Conservation (phyloP, 176 grass and related monocot species). For the Pontederia paniculata region DNA sequence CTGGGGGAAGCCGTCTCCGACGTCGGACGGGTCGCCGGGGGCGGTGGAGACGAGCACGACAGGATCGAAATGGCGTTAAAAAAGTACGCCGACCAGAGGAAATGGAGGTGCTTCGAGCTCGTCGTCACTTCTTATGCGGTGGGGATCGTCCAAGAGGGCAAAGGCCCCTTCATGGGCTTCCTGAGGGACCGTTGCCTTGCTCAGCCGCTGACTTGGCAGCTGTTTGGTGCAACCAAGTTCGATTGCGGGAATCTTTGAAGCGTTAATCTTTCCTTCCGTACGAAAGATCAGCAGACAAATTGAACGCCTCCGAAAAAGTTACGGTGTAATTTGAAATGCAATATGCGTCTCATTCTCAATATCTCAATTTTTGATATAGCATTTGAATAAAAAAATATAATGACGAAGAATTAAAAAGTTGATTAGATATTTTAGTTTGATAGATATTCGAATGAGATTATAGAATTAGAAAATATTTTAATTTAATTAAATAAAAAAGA, state of each 20-base stretch:
- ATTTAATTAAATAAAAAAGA: no score
- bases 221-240: conserved; percentile 26
- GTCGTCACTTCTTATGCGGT: conserved; percentile 21
- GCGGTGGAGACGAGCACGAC: neutral
- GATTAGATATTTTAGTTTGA: no score
- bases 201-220: conserved; percentile 3
- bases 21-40: neutral
- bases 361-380: no score
- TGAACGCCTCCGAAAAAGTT: no score
- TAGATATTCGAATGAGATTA: no score
- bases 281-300: no score
- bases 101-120: conserved; percentile 48
- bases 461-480: no score
- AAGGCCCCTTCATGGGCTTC: conserved; percentile 17
- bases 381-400: no score
- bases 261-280: no score
- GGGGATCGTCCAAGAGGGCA: conserved; percentile 40
- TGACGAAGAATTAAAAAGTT: no score
- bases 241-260: conserved; percentile 33
- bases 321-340: no score
- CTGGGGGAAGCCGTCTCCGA: conserved; percentile 30
- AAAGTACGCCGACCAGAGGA: conserved; percentile 34
- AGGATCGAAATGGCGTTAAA: conserved; percentile 24
- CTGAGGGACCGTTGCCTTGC: conserved; percentile 39
- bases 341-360: no score